phyloP scores from a whole-genome alignment of 148 eudicot genomes.

The Heliamphora exappendiculata region DNA sequence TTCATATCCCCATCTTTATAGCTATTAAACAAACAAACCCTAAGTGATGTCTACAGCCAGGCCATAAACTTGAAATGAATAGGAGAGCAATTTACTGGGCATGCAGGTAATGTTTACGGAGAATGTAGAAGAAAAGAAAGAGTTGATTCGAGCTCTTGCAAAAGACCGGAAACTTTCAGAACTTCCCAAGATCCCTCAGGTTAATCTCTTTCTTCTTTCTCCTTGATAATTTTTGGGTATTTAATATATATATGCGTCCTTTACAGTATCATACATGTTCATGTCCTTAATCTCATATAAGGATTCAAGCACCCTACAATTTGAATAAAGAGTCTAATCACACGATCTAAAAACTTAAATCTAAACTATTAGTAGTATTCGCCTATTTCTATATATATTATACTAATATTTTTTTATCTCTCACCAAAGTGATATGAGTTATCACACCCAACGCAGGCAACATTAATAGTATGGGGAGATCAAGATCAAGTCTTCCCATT shows the following conservation, averaged over 20 bases:
- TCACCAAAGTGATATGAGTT: too few relatives aligned
- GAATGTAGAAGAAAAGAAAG: slow-evolving; percentile 54
- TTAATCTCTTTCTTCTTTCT: slow-evolving; percentile 5
- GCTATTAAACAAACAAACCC: too few relatives aligned
- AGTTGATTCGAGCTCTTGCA: slow-evolving; percentile 45
- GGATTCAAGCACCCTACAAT: too few relatives aligned
- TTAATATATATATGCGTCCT: not conserved
- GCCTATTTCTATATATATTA: too few relatives aligned
- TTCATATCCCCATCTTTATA: too few relatives aligned
- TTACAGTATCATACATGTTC: not conserved
- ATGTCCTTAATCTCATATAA: not conserved
- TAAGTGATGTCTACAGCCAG: too few relatives aligned
- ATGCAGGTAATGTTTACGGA: slow-evolving; percentile 71
- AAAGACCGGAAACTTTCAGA: slow-evolving; percentile 49
- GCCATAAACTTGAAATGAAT: not conserved
- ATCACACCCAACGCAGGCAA: slow-evolving; percentile 44
- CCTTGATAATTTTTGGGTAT: not conserved
- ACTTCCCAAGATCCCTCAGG: slow-evolving; percentile 69
- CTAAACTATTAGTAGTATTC: too few relatives aligned
- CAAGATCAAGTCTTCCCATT: slow-evolving; percentile 69
- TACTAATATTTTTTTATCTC: too few relatives aligned
- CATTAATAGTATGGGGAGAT: slow-evolving; percentile 81
- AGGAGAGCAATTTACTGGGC: slow-evolving; percentile 10
- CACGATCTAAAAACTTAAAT: too few relatives aligned
- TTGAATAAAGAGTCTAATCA: too few relatives aligned